phyloP scores from a whole-genome alignment of 441 rosid genomes.

The Bocquillonia castaneifolia region DNA sequence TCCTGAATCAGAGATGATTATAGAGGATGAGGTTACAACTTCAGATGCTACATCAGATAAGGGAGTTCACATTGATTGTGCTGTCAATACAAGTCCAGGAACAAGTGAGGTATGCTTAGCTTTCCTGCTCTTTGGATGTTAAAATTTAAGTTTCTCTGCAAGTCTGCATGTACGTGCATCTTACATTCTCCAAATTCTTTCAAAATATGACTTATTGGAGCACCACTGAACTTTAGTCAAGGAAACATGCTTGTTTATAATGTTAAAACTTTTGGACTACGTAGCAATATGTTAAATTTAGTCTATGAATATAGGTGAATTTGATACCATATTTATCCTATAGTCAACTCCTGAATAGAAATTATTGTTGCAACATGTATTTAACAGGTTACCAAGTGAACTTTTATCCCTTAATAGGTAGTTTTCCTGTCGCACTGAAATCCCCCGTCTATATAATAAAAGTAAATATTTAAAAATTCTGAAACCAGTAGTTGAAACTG shows the following conservation, averaged over 20 bases:
- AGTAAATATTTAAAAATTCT: neutral
- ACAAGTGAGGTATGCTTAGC: constrained; percentile 64
- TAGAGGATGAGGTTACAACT: constrained; percentile 38
- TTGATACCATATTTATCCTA: no score
- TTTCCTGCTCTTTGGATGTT: neutral
- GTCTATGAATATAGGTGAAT: no score
- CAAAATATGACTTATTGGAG: neutral
- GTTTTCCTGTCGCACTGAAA: neutral
- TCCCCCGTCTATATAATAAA: neutral
- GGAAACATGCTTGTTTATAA: neutral
- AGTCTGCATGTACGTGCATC: neutral
- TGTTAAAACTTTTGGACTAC: neutral
- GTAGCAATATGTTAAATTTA: neutral
- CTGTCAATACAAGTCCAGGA: constrained; percentile 78
- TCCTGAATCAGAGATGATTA: constrained; percentile 37
- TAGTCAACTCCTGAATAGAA: neutral
- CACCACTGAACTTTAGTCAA: neutral
- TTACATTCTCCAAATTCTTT: neutral
- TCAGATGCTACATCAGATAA: constrained; percentile 35
- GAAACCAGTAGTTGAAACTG: neutral
- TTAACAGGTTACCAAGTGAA: neutral
- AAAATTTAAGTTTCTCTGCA: neutral
- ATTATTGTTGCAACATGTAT: neutral
- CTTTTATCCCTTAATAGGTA: neutral
- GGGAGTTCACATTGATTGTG: constrained; percentile 47